Evolutionary conservation across 2,329 filamentous ascomycete species (phyloP).

Genomic region (Simplicillium sp.): DNA sequence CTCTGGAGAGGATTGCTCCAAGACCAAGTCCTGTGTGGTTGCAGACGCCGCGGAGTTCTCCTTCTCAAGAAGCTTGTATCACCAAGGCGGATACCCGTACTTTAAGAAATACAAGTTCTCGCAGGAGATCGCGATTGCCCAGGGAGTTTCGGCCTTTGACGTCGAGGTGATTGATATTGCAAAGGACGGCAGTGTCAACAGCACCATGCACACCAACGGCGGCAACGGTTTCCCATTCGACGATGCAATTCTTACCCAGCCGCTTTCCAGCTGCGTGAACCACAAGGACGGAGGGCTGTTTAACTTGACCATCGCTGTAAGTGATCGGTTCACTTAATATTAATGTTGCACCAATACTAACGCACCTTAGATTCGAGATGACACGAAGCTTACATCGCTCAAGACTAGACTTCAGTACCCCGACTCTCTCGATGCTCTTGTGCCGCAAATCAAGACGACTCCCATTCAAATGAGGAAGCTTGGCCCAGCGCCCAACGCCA

Average conservation of each 20-base stretch:
- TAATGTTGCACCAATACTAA: not conserved
- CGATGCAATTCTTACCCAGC: slow-evolving; percentile 4
- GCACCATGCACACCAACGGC: slow-evolving; percentile 6
- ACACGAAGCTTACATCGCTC: not conserved
- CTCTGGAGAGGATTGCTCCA: slow-evolving; percentile 3
- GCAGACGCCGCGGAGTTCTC: slow-evolving; percentile 2
- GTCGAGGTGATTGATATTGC: slow-evolving; percentile 6
- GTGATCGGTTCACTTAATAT: not conserved
- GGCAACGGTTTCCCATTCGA: slow-evolving; percentile 8
- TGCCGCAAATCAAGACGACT: slow-evolving; percentile 3
- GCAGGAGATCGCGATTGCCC: slow-evolving; percentile 1
- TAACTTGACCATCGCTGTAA: slow-evolving; percentile 1
- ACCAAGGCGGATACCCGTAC: slow-evolving; percentile 3
- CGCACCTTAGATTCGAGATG: not conserved
- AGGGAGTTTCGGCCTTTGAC: slow-evolving; percentile 7
- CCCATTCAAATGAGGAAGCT: slow-evolving; percentile 3
- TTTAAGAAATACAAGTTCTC: slow-evolving; percentile 6
- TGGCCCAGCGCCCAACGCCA: slow-evolving; percentile 1
- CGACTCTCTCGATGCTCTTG: not conserved
- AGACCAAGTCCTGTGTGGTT: not conserved
- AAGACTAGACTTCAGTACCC: not conserved
- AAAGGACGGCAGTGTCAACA: slow-evolving; percentile 4
- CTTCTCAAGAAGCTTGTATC: slow-evolving; percentile 1
- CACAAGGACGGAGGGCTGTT: not conserved
- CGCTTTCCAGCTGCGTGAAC: slow-evolving; percentile 3